Conservation (phyloP, 768 basidiomycete species). For the Calocera viscosa region DNA sequence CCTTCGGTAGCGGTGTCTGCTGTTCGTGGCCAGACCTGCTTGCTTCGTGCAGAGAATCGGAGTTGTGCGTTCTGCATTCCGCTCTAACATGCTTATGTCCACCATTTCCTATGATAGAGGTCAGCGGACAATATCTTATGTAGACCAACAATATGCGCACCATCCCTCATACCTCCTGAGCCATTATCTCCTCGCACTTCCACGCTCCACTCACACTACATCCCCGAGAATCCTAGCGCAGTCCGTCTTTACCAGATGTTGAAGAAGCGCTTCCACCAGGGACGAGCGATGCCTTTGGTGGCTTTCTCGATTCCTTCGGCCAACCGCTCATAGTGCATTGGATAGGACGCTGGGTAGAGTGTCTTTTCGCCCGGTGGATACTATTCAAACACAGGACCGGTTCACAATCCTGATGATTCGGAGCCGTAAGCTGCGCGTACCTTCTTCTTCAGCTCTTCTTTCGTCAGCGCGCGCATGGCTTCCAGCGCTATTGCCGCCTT, state of each 20-base stretch:
- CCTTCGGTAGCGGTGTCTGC: too few relatives aligned
- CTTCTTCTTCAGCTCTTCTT: slow-evolving; percentile 46
- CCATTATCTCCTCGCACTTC: background rate
- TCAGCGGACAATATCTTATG: background rate
- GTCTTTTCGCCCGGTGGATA: slow-evolving; percentile 53
- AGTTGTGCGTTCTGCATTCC: too few relatives aligned
- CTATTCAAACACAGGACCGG: slow-evolving; percentile 29
- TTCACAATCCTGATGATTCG: slow-evolving; percentile 7
- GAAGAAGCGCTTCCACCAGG: slow-evolving; percentile 78
- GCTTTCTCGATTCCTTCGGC: slow-evolving; percentile 65
- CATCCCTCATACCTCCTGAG: background rate
- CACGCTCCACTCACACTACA: background rate
- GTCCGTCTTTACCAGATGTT: slow-evolving; percentile 45
- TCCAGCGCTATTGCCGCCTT: background rate
- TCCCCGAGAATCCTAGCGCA: background rate
- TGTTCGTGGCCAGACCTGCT: too few relatives aligned
- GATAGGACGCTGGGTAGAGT: slow-evolving; percentile 56
- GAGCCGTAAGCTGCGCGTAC: slow-evolving; percentile 27
- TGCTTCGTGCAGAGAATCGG: too few relatives aligned
- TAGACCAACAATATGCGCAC: background rate
- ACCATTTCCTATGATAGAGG: background rate
- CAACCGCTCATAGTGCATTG: slow-evolving; percentile 59
- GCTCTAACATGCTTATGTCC: background rate
- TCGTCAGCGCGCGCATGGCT: slow-evolving; percentile 30
- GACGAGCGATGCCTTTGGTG: slow-evolving; percentile 58